Base-by-base conservation (phyloP, 768 basidiomycete species). In the Tulasnella sp. region DNA sequence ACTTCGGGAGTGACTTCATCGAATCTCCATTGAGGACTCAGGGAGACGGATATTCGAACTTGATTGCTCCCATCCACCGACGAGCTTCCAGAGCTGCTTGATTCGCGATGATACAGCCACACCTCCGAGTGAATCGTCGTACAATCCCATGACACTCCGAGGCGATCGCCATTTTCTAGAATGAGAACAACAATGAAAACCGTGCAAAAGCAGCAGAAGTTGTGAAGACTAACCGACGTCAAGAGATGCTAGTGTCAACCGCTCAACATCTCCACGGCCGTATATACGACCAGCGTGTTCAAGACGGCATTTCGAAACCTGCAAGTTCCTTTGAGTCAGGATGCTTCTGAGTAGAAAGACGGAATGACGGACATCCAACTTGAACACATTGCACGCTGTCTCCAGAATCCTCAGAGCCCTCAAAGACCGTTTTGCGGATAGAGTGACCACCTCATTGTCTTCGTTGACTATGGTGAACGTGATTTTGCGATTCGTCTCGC, bases 121-220 rank as follows among this genome's bases (percentile, higher is more conserved):
- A 73, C 12, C 29, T 45, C 40, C 6, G 42, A 73, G 5, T 52
- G 17, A 31, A 58, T 45, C n/a, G 31, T 58, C 36, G 52, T 45
- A 73, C 42, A 36, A 22, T 73, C 72, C 72, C 72, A 73, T 4
- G 72, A 49, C 9, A 73, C 42, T 73, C 42, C 52, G 22, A 73
- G 72, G 25, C 72, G 72, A 58, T 73, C 72, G 22, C 72, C 72
- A 37, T 73, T 52, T 29, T 73, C 72, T 73, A 29, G 37, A 49
- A 37, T 22, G 52, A 22, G 22, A n/a, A 5, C 25, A 6, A 17
- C 29, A 2, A 2, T 45, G 11, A 42, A 17, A 25, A 19, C 11
- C 22, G 14, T 6, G 22, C 36, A 38, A n/a, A n/a, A n/a, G 31
- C 9, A 73, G 37, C 17, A 73, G 34, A 49, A n/a, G 52, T 19